Conservation (phyloP, 495 filamentous ascomycete species). For the Annulohypoxylon maeteangense region DNA sequence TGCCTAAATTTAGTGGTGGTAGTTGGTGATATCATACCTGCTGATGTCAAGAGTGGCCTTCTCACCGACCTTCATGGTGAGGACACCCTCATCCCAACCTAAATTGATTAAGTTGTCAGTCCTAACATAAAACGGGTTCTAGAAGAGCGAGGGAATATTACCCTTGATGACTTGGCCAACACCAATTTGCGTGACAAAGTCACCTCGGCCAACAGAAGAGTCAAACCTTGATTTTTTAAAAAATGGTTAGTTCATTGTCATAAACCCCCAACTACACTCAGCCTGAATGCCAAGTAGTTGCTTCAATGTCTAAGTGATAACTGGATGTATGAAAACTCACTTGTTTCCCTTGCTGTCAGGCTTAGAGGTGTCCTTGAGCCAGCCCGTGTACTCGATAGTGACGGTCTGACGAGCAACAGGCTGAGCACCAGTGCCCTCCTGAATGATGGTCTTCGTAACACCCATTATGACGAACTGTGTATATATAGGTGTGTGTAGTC, state of each 20-base stretch:
- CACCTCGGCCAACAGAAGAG: constrained; percentile 72
- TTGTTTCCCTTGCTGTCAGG: constrained; percentile 59
- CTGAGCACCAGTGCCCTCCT: constrained; percentile 59
- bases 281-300: constrained; percentile 30
- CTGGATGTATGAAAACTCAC: constrained; percentile 47
- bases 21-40: constrained; percentile 63
- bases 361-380: constrained; percentile 72
- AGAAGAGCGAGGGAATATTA: constrained; percentile 45
- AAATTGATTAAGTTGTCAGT: constrained; percentile 32
- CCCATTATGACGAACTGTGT: constrained; percentile 54
- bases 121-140: background rate
- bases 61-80: constrained; percentile 82
- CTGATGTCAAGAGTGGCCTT: constrained; percentile 80
- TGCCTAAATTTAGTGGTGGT: background rate
- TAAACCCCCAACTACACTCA: constrained; percentile 14
- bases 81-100: constrained; percentile 92
- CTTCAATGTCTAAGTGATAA: constrained; percentile 3
- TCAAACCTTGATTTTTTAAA: constrained; percentile 79
- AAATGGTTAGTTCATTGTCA: constrained; percentile 23
- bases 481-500: background rate
- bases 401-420: constrained; percentile 73
- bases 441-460: constrained; percentile 57
- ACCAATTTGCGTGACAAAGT: constrained; percentile 76
- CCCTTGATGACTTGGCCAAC: constrained; percentile 82
- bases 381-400: constrained; percentile 86